Base-by-base conservation (phyloP, 2,329 filamentous ascomycete species). In the Fonsecaea nubica region DNA sequence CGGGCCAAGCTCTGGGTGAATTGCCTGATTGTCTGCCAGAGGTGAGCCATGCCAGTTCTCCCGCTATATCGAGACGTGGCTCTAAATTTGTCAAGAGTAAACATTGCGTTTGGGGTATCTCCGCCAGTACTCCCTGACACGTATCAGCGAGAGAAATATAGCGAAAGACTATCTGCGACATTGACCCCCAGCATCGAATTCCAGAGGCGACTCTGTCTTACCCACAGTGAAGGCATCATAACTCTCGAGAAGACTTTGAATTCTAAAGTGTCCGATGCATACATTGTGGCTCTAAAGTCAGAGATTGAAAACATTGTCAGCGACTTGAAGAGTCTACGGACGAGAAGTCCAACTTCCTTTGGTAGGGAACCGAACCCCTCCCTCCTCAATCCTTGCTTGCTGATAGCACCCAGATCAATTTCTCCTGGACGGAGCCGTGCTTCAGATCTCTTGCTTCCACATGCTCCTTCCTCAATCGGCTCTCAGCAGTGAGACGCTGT, bases 1-100 rank as follows among this genome's bases (percentile, higher is more conserved):
- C 18, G 58, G 12, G 38, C 58, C 13, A 25, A 35, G 15, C 59
- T 62, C 9, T 62, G 50, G 59, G 33, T 36, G 33, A 18, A 33
- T 15, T 62, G 45, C 59, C 45, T 62, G 18, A 54, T 62, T 2
- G 50, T 62, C 7, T 62, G 45, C 50, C 59, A 62, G 32, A 62
- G 59, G 50, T 42, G 32, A 56, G 33, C 25, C 35, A 30, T 40
- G 7, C 12, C n/a, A 38, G 8, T 54, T 42, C 30, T 36, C 13
- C 21, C 30, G 12, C 21, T 30, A 8, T 25, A 30, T 33, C 32
- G 58, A 18, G 33, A 32, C 8, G 18, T 6, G 15, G 21, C 8
- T 25, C 15, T 32, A 42, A 25, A 25, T 30, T 10, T 35, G 25
- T 25, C 32, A 40, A 64, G 62, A 10, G 62, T 40, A n/a, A 64